Base-by-base conservation (phyloP, 1,284 basidiomycete genomes). In the Fistulinella staudtii region DNA sequence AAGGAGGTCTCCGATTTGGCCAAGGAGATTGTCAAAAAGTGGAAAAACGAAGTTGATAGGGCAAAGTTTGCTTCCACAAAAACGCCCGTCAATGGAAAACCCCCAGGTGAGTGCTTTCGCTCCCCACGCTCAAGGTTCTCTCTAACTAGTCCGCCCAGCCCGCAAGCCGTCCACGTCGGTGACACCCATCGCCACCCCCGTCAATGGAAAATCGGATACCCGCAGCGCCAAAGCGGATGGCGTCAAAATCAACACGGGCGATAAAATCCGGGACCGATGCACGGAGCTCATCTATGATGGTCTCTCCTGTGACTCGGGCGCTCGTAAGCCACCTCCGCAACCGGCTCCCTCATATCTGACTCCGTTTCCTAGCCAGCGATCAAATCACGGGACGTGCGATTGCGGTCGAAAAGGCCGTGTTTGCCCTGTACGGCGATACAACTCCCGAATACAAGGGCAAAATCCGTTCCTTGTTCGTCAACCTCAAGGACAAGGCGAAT, bases 401-500 rank as follows among this genome's bases (percentile, higher is more conserved):
- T 39, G 77, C 64, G 0, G 72, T 89, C 34, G 88, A 89, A 64
- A 69, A 70, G 28, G 71, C 73, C 0, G 79, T 87, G 1, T 72
- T 69, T 45, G 52, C 58, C 4, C 75, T 76, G 41, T 73, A 72
- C 49, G 73, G 71, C 4, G 68, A 67, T 21, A 77, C 67, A 4
- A 66, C 57, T 3, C 59, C 66, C n/a, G 67, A 55, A 5, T 93
- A 93, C 66, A 84, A 81, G 53, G 66, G 74, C 64, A 97, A 93
- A 66, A 89, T 98, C 49, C 84, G 95, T 22, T 85, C 85, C n/a
- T 69, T 98, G 29, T 94, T 81, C 61, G 85, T 96, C 55, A 98
- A 80, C 65, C 74, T 99, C 54, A 97, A 96, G 66, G 95, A 96
- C 68, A 95, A 93, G 70, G 84, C 85, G 57, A 98, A 99, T 65